Base-by-base conservation (phyloP, 2,329 filamentous ascomycete species). In the Apiospora marii region DNA sequence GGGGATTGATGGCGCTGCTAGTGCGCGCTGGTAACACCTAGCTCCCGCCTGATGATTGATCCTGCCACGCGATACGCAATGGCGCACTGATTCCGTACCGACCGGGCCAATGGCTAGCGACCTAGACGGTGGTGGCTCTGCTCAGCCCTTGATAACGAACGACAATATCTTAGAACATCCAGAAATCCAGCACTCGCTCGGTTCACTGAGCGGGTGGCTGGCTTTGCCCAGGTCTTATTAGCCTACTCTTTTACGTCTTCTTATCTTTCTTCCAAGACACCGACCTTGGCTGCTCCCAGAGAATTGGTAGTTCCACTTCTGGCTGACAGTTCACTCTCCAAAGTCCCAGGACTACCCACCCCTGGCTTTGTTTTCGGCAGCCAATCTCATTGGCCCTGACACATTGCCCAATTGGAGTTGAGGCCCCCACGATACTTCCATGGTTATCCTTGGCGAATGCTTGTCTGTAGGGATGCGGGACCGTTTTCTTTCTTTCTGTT, bases 371-470 rank as follows among this genome's bases (percentile, higher is more conserved):
- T 41, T 7, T 41, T 64, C 58, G 58, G 34, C 34, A 41, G 22
- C 58, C 10, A 64, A 37, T 64, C 34, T 64, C 2, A 41, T 64
- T 64, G 30, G 58, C 58, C 8, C 34, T 41, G 34, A 19, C 5
- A 14, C 30, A 37, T 61, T 10, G 53, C 53, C 30, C 27, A 61
- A 37, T 37, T 22, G 34, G 19, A 37, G 53, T 8, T 34, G 14
- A 58, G 27, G 19, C 53, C 53, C 53, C 53, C 53, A 34, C 53
- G 30, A 34, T 16, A 10, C 19, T 22, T 13, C 53, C 30, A 22
- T 61, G 19, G 10, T 37, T 61, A n/a, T n/a, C 19, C 58, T 64
- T 64, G 58, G 58, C 58, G 34, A 64, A 64, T 37, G 58, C 58
- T 64, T 64, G 58, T 64, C 58, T 41, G 22, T 13, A 24, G 6